phyloP scores from a whole-genome alignment of 257 asterid genomes.

The Coffea canephora region DNA sequence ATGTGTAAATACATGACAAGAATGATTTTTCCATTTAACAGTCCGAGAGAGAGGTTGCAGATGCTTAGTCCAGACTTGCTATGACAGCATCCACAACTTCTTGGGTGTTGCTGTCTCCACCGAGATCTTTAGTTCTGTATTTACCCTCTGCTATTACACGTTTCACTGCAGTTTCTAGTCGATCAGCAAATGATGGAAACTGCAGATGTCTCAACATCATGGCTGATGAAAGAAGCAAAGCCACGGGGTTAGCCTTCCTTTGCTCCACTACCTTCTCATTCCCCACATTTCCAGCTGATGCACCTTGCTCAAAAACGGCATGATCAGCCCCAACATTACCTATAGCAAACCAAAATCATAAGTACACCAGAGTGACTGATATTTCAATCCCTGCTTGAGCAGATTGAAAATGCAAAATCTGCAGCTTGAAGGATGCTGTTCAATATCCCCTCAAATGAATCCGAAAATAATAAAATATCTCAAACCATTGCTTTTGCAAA shows the following conservation, averaged over 20 bases:
- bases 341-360: conserved; percentile 27
- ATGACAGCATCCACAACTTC: conserved; percentile 87
- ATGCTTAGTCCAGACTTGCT: conserved; percentile 53
- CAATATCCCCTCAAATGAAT: no score
- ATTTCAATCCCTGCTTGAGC: conserved; percentile 1
- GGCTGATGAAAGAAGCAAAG: conserved; percentile 86
- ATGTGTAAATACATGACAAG: conserved; percentile 14
- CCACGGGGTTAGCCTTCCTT: conserved; percentile 88
- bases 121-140: conserved; percentile 80
- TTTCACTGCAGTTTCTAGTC: conserved; percentile 84
- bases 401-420: not conserved
- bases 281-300: conserved; percentile 97
- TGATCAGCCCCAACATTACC: conserved; percentile 96
- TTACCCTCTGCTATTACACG: conserved; percentile 67
- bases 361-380: not conserved
- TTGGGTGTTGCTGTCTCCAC: conserved; percentile 85
- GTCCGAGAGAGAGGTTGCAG: conserved; percentile 9
- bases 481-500: conserved; percentile 7
- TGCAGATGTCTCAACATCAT: conserved; percentile 98
- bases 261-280: conserved; percentile 57
- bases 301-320: conserved; percentile 97
- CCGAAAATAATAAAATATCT: not conserved
- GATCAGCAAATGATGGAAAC: conserved; percentile 92
- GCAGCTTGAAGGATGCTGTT: no score
- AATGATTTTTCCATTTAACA: conserved; percentile 8